These are phyloP conservation scores for Penicillium verrucosum DNA, from an alignment of 2,329 filamentous ascomycete genomes.

Conservation along the genomic window DNA sequence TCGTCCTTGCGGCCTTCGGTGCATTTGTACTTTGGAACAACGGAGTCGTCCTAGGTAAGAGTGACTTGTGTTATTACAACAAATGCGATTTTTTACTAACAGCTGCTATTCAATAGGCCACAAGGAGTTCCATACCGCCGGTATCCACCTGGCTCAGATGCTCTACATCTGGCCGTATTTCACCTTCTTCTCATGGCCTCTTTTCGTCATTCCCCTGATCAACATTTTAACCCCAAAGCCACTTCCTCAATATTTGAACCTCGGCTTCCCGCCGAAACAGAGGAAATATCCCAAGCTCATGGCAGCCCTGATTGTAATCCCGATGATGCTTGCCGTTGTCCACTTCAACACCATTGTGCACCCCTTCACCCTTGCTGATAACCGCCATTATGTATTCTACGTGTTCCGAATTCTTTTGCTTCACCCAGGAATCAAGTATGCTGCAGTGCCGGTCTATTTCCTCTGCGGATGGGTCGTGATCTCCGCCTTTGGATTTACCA, in stretches of 20 bases:
- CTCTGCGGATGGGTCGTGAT: constrained; percentile 67
- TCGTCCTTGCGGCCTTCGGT: constrained; percentile 65
- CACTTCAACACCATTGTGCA: constrained; percentile 89
- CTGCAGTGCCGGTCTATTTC: constrained; percentile 68
- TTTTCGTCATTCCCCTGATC: constrained; percentile 60
- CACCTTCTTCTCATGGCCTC: constrained; percentile 80
- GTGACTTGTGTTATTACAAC: not conserved
- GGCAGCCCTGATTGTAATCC: constrained; percentile 36
- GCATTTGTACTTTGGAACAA: constrained; percentile 82
- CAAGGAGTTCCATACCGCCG: constrained; percentile 89
- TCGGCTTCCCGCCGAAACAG: constrained; percentile 32
- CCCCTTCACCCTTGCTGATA: constrained; percentile 93
- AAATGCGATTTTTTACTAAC: not conserved
- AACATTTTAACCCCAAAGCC: constrained; percentile 35
- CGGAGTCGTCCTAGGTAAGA: constrained; percentile 79
- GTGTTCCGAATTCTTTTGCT: constrained; percentile 79
- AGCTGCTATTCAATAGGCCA: constrained; percentile 58
- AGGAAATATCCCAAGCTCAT: constrained; percentile 39
- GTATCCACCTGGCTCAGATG: constrained; percentile 85
- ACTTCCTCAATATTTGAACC: constrained; percentile 35
- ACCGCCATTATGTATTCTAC: constrained; percentile 97
- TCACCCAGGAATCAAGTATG: constrained; percentile 62
- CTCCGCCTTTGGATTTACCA: constrained; percentile 54
- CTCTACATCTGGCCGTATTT: constrained; percentile 93
- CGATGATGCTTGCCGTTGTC: constrained; percentile 53